Conservation (phyloP, 805 yeast genomes). For the Wickerhamiella allomyrinae region DNA sequence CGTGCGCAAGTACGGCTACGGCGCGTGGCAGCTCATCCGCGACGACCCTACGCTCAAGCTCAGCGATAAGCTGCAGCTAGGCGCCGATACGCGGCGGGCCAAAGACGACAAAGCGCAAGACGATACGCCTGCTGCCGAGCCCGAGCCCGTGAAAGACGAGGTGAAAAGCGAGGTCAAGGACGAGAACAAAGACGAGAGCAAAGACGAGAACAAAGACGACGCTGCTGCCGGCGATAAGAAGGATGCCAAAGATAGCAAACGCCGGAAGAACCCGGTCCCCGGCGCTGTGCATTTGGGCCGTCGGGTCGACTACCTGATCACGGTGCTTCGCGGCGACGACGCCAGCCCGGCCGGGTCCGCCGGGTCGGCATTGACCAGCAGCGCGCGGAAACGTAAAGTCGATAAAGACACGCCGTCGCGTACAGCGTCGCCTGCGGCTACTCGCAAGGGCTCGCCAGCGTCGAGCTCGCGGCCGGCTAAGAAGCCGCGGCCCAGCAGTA, state of each 20-base stretch:
- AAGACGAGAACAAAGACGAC: conserved; percentile 1
- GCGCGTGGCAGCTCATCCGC: conserved; percentile 85
- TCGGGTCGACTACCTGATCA: conserved; percentile 74
- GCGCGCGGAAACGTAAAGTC: conserved; percentile 7
- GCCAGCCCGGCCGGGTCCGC: conserved; percentile 4
- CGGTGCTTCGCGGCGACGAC: conserved; percentile 49
- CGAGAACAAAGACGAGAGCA: conserved; percentile 19
- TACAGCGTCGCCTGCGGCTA: conserved; percentile 1
- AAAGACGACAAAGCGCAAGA: conserved; percentile 4
- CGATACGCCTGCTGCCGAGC: background rate
- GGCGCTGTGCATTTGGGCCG: conserved; percentile 86
- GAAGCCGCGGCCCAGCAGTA: conserved; percentile 7
- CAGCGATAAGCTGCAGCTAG: conserved; percentile 66
- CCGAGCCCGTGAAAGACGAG: conserved; percentile 8
- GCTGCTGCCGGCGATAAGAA: conserved; percentile 3
- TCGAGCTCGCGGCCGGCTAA: conserved; percentile 11
- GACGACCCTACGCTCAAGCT: conserved; percentile 88
- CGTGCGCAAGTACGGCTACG: conserved; percentile 84
- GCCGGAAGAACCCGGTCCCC: conserved; percentile 34
- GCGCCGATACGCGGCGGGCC: conserved; percentile 2
- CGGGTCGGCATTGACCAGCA: too few relatives aligned
- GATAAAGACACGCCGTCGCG: conserved; percentile 17
- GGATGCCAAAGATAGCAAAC: background rate
- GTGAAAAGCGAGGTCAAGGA: conserved; percentile 22
- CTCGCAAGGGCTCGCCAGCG: conserved; percentile 3